Evolutionary conservation across 805 yeast species (phyloP).

Genomic region (Candida pseudoglaebosa): DNA sequence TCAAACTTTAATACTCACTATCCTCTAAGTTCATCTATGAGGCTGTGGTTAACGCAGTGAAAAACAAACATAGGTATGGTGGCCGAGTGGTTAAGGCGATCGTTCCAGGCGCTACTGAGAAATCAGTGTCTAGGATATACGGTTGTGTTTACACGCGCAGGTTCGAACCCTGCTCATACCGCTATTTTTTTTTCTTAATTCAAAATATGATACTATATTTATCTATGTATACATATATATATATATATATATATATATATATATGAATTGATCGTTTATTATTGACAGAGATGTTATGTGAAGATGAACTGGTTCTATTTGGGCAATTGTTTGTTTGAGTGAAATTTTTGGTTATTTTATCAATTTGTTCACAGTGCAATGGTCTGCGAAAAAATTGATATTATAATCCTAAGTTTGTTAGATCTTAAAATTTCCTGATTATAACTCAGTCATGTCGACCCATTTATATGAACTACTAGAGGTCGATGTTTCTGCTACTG

Average conservation of each 20-base stretch:
- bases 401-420: neutral
- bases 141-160: slow-evolving; percentile 78
- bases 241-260: too few species aligned
- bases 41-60: slow-evolving; percentile 2
- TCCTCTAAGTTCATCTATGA: neutral
- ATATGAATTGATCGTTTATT: too few species aligned
- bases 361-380: too few species aligned
- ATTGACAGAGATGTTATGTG: too few species aligned
- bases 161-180: slow-evolving; percentile 79
- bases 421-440: too few species aligned
- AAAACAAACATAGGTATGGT: slow-evolving; percentile 41
- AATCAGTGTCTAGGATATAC: slow-evolving; percentile 16
- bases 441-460: slow-evolving; percentile 1
- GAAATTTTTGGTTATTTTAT: too few species aligned
- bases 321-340: too few species aligned
- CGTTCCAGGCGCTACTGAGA: slow-evolving; percentile 52
- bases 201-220: neutral
- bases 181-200: slow-evolving; percentile 31
- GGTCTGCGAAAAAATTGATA: slow-evolving; percentile 1
- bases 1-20: neutral
- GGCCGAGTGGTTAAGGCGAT: slow-evolving; percentile 79
- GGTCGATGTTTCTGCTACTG: slow-evolving; percentile 59
- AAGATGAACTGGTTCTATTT: too few species aligned
- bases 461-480: slow-evolving; percentile 66
- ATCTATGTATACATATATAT: too few species aligned